Evolutionary conservation across 306 rosid genomes (phyloP).

Genomic region (Cyamopsis tetragonoloba): DNA sequence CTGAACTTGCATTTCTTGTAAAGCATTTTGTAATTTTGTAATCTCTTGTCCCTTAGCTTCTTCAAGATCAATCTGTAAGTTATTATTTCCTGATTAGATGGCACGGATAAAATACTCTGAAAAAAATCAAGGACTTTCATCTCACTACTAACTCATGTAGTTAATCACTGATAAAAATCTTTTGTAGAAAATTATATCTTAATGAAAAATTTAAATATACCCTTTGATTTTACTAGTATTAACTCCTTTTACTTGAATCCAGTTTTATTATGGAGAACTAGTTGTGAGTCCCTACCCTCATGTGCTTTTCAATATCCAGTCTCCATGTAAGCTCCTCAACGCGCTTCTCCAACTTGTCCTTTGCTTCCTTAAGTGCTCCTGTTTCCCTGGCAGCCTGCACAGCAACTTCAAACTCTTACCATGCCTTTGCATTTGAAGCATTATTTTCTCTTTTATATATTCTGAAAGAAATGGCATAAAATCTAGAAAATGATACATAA

Average conservation of each 20-base stretch:
- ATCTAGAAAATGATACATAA: background rate
- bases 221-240: background rate
- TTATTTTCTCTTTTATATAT: background rate
- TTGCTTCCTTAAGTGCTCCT: slow-evolving; percentile 90
- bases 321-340: slow-evolving; percentile 92
- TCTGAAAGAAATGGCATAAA: background rate
- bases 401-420: slow-evolving; percentile 8
- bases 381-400: slow-evolving; percentile 88
- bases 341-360: slow-evolving; percentile 92
- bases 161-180: background rate
- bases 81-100: slow-evolving; percentile 14
- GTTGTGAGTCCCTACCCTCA: slow-evolving; percentile 51
- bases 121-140: slow-evolving; percentile 11
- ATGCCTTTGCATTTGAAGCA: slow-evolving; percentile 16
- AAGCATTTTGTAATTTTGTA: slow-evolving; percentile 49
- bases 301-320: slow-evolving; percentile 74
- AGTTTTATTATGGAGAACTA: slow-evolving; percentile 10
- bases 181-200: background rate
- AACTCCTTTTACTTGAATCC: background rate
- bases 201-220: background rate
- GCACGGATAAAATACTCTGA: background rate
- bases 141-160: background rate
- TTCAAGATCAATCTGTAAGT: slow-evolving; percentile 70
- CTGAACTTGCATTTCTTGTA: slow-evolving; percentile 66
- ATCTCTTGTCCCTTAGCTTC: slow-evolving; percentile 84